Evolutionary conservation across 768 basidiomycete genomes (phyloP), one percentile per base, ranked within the genome.

Genomic region (Leucosporidium scottii): DNA sequence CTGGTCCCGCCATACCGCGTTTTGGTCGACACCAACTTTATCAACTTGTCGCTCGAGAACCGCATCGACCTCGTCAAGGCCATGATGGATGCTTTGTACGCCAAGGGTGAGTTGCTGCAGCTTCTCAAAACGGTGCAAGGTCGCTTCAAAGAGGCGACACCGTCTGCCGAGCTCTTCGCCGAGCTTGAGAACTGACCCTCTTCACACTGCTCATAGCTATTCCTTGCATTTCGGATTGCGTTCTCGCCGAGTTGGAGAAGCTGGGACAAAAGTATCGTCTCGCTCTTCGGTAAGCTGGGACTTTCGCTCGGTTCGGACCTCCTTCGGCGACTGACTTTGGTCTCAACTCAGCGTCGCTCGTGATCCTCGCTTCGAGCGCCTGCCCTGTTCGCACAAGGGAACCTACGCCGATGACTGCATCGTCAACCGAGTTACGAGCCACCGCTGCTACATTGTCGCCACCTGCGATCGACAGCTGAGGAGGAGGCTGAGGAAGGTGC

Each of bases 41-140:
- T 99, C 83, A 98, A 98, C 77, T 94, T 98, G 78, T 91, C 88
- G 73, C 83, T 99, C 59, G 96, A 99, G 81, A 99, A 98, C 79
- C 96, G 97, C 78, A 81, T 99, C 72, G 96, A 99, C 78, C 83
- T 98, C 63, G 82, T 97, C 27, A 86, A 87, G 75, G 93, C 90
- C n/a, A 97, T 99, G 96, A 98, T 99, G 96, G 96, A 99, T 76
- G 94, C 92, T 75, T 82, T 98, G 21, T 96, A 91, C 79, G 96
- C 96, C 18, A 98, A 99, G 81, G 97, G 94, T 94, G 73, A 65
- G 85, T 78, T 47, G 36, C 44, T 31, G 17, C 27, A 4, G 13
- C 5, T 17, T 44, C 15, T 44, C 15, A 44, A 15, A 44, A 3
- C 10, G 8, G 10, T 44, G 8, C 13, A 13, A 44, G 23, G n/a